These are phyloP conservation scores for Rubia occidens DNA, from an alignment of 305 asterid species.

Conservation along the genomic window DNA sequence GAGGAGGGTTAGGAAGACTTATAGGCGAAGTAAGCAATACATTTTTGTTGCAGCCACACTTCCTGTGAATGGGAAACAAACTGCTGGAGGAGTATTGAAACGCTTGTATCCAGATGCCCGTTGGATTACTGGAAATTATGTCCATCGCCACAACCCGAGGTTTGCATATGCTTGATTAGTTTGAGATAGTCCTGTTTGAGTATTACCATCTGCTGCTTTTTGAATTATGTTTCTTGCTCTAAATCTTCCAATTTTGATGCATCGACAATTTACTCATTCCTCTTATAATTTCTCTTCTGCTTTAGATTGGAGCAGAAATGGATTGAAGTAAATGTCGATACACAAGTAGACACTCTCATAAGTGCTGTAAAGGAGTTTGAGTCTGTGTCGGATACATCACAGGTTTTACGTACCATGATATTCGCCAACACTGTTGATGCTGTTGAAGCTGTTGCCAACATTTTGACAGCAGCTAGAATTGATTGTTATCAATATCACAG, in stretches of 20 bases:
- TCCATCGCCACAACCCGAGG: slow-evolving; percentile 92
- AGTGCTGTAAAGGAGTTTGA: slow-evolving; percentile 41
- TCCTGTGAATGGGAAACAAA: slow-evolving; percentile 82
- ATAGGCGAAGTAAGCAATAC: slow-evolving; percentile 84
- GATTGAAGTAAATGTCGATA: slow-evolving; percentile 64
- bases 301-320: slow-evolving; percentile 85
- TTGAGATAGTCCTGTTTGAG: background rate
- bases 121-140: slow-evolving; percentile 87
- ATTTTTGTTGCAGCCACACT: slow-evolving; percentile 95
- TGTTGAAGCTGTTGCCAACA: slow-evolving; percentile 69
- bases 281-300: background rate
- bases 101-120: slow-evolving; percentile 79
- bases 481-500: slow-evolving; percentile 67
- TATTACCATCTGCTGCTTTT: too few relatives aligned
- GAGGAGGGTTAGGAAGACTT: slow-evolving; percentile 73
- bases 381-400: slow-evolving; percentile 25
- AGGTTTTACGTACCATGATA: slow-evolving; percentile 64
- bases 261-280: background rate
- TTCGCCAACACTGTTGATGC: slow-evolving; percentile 97
- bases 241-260: background rate
- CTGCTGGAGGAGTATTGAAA: slow-evolving; percentile 81
- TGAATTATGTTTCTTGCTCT: background rate
- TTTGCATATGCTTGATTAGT: slow-evolving; percentile 30
- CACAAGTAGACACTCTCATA: slow-evolving; percentile 72
- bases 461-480: slow-evolving; percentile 56